Evolutionary conservation across 331 rosid genomes (phyloP), one percentile per base, ranked within the genome.

Genomic region (Phaseolus coccineus): DNA sequence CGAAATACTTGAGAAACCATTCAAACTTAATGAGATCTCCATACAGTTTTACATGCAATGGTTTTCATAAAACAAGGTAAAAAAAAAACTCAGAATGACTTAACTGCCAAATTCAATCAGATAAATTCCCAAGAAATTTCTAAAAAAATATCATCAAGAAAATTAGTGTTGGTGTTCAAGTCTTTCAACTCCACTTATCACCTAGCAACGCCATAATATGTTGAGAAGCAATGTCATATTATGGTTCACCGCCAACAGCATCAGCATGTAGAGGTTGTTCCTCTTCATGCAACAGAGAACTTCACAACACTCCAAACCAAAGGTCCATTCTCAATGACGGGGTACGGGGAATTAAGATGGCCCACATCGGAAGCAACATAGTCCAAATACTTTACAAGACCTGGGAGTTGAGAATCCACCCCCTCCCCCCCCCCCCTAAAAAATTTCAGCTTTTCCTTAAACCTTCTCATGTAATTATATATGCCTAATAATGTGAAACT

Each of bases 1-100:
- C 66, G 48, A 77, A 52, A 57, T 52, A 19, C 66, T 35, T 19
- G 68, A 84, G 71, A 64, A 71, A 65, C 67, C 7, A 56, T 47
- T 42, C 50, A 46, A 74, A 68, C 61, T 58, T 31, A 55, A 52
- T 66, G n/a, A 69, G 69, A 79, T 74, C 25, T 57, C 53, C 16
- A 58, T 68, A 58, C 51, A 69, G 57, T 10, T 40, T 55, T 72
- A 61, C 52, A 73, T 14, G 42, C 75, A 69, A 62, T 46, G 71
- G 67, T 27, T 68, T 68, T 75, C 25, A 13, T 40, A 42, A 35
- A 30, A 27, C 66, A 65, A 44, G 5, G 28, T 50, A 71, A 56
- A 16, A 6, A 27, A 11, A 11, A 3, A 4, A 44, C 14, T 64
- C 31, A 22, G 19, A 27, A 61, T 5, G 22, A 56, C 37, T 35